Evolutionary conservation across 805 yeast species (phyloP), one percentile per base, ranked within the genome.

Genomic region (Kuraishia piskuri): DNA sequence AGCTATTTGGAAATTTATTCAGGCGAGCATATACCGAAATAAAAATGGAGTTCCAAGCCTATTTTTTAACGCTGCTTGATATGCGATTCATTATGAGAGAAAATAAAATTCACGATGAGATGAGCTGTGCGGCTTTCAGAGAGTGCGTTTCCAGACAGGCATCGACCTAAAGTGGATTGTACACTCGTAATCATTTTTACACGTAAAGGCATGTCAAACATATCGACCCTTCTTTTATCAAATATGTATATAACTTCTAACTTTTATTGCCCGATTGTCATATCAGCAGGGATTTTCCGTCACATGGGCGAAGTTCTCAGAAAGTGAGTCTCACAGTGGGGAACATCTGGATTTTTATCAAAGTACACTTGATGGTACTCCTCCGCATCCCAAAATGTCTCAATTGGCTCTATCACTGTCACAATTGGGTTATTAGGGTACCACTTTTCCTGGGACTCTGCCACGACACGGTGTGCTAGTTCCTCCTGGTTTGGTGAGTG

Each of bases 381-480:
- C 69, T 92, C 99, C n/a, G 97, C 98, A 64, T 91, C 97, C 73
- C 84, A 86, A 76, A 88, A 94, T 55, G 74, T 75, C 51, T 73
- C 65, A 48, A 90, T 76, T 8, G 88, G 86, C 63, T 81, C 86
- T 51, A 91, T 79, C 48, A 70, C 71, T 1, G 98, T 90, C 49
- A 73, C 86, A 24, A 94, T 85, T 54, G 72, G 71, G 61, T 84
- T 76, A 50, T 76, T 74, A n/a, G 84, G 83, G 68, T 84, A 86
- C 88, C 92, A 94, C 55, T 79, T 76, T 53, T 79, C 78, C 65
- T 90, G 94, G 65, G 82, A 75, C 49, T 73, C 75, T 22, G 77
- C 76, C 58, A 78, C 76, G 1, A 76, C 72, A 24, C 66, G 61
- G 2, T 67, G 58, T 8, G 78, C 67, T 49, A 73, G 72, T 40